Conservation (phyloP, 2,329 filamentous ascomycete genomes). For the Aspergillus caelatus region DNA sequence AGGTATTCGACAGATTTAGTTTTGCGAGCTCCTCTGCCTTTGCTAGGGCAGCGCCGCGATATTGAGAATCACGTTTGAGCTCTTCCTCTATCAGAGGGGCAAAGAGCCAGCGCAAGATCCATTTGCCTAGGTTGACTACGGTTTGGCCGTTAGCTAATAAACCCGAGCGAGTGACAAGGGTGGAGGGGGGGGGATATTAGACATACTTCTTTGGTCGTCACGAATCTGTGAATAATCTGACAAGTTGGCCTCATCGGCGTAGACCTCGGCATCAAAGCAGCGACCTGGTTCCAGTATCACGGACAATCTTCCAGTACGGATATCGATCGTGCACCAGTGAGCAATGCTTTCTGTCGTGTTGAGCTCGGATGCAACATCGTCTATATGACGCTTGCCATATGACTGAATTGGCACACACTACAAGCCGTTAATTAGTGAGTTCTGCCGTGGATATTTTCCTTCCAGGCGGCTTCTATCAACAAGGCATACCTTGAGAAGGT, state of each 20-base stretch:
- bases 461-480: constrained; percentile 48
- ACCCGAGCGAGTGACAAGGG: too few relatives aligned
- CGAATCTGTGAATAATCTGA: constrained; percentile 77
- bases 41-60: constrained; percentile 70
- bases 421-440: constrained; percentile 20
- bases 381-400: constrained; percentile 92
- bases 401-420: constrained; percentile 84
- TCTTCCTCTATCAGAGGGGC: constrained; percentile 87
- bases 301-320: constrained; percentile 86
- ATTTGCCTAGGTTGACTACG: constrained; percentile 91
- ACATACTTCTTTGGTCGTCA: constrained; percentile 89
- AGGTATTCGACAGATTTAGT: constrained; percentile 60
- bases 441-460: neutral
- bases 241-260: constrained; percentile 82
- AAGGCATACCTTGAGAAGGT: constrained; percentile 73
- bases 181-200: neutral
- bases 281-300: constrained; percentile 92
- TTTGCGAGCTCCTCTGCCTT: constrained; percentile 61
- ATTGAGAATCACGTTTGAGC: constrained; percentile 75
- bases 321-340: constrained; percentile 95
- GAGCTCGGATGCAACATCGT: constrained; percentile 84
- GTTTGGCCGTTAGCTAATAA: constrained; percentile 7
- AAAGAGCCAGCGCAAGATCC: constrained; percentile 92
- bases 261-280: constrained; percentile 96
- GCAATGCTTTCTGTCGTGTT: constrained; percentile 88